Conservation (phyloP, 2,329 filamentous ascomycete genomes). For the Teratosphaeria gauchensis region DNA sequence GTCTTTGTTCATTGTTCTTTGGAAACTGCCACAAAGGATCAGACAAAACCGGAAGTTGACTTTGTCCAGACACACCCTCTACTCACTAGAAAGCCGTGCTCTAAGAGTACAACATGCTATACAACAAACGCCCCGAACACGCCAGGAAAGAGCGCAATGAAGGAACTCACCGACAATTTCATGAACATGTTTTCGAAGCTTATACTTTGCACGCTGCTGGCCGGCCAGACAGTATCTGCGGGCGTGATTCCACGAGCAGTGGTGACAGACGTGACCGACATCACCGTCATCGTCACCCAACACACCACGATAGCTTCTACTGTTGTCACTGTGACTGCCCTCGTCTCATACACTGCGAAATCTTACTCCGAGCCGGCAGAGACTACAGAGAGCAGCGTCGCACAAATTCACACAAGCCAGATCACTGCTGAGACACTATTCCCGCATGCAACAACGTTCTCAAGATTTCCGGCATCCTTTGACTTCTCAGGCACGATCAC, state of each 20-base stretch:
- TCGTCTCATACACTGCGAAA: not conserved
- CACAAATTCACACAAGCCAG: not conserved
- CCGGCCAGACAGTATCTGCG: conserved; percentile 3
- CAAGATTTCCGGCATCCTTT: not conserved
- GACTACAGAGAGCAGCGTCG: not conserved
- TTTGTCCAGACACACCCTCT: too few species aligned
- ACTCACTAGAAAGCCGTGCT: too few species aligned
- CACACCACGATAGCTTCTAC: not conserved
- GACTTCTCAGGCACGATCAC: not conserved
- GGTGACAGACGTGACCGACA: not conserved
- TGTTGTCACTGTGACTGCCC: too few species aligned
- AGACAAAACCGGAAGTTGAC: too few species aligned
- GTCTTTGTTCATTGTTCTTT: too few species aligned
- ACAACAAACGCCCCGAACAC: too few species aligned
- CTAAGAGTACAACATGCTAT: too few species aligned
- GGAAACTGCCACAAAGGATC: too few species aligned
- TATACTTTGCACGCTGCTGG: conserved; percentile 4
- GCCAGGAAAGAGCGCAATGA: too few species aligned
- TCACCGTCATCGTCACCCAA: not conserved
- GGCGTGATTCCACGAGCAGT: conserved; percentile 2
- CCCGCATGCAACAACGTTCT: not conserved
- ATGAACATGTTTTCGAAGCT: not conserved
- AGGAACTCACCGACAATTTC: not conserved
- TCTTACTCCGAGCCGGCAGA: not conserved
- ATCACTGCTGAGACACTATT: not conserved